Percentiles rank a stretch among this genome's conserved stretches.
These are phyloP conservation scores for Nicotiana tomentosiformis DNA, from an alignment of 257 asterid species.

Conservation along the genomic window DNA sequence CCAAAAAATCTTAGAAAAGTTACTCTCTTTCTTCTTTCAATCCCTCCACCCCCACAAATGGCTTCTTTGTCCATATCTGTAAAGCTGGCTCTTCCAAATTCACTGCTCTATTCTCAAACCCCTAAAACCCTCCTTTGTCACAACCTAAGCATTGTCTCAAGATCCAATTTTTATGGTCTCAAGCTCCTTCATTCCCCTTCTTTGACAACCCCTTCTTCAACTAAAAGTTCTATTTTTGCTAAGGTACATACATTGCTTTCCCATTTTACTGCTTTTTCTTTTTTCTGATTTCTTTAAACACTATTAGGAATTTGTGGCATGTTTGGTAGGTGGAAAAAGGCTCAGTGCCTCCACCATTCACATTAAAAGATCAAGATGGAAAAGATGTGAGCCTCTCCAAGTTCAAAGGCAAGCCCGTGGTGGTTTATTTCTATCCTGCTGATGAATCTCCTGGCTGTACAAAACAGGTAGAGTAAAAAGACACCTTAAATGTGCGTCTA, in stretches of 20 bases:
- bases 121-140: conserved; percentile 38
- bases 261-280: conserved; percentile 23
- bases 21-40: neutral
- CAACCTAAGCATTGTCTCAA: conserved; percentile 27
- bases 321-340: conserved; percentile 62
- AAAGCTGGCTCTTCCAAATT: conserved; percentile 37
- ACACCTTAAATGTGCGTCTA: neutral
- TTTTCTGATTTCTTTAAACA: neutral
- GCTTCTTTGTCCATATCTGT: conserved; percentile 51
- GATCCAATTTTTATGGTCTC: conserved; percentile 58
- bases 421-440: conserved; percentile 94
- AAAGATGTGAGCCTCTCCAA: conserved; percentile 67
- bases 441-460: conserved; percentile 95
- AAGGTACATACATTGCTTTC: conserved; percentile 32
- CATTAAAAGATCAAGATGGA: conserved; percentile 87
- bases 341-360: conserved; percentile 43
- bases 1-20: too few relatives aligned
- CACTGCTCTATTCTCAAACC: conserved; percentile 30
- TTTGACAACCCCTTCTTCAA: conserved; percentile 30
- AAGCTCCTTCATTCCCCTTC: conserved; percentile 35
- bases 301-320: neutral
- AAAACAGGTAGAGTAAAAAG: conserved; percentile 49
- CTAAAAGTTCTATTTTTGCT: conserved; percentile 40
- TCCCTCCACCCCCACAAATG: conserved; percentile 22
- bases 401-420: conserved; percentile 87